These are phyloP conservation scores for Rhododendron vialii DNA, from an alignment of 148 eudicot species.

Conservation along the genomic window DNA sequence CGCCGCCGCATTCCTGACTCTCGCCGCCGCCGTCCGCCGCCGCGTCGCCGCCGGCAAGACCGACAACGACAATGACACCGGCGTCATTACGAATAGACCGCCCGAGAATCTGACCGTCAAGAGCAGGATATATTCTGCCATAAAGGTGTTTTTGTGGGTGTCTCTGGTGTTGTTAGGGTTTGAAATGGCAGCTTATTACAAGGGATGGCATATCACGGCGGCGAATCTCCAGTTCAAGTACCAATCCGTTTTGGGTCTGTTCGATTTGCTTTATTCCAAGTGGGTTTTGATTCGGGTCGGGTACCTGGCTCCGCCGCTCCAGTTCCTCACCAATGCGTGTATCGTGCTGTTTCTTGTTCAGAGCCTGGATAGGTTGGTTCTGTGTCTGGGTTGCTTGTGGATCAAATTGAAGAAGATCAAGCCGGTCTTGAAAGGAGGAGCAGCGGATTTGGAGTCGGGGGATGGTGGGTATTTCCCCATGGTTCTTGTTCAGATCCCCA, in stretches of 20 bases:
- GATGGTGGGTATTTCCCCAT: slow-evolving; percentile 75
- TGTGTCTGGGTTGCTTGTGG: slow-evolving; percentile 85
- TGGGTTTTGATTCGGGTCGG: slow-evolving; percentile 74
- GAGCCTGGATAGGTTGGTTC: slow-evolving; percentile 70
- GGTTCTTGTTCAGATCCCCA: slow-evolving; percentile 98
- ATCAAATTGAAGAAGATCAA: slow-evolving; percentile 64
- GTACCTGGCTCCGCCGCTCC: slow-evolving; percentile 77
- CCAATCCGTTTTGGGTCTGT: slow-evolving; percentile 31
- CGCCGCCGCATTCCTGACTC: slow-evolving; percentile 37
- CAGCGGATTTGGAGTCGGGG: slow-evolving; percentile 62
- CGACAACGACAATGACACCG: slow-evolving; percentile 35
- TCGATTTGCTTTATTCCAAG: slow-evolving; percentile 43
- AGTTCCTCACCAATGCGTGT: slow-evolving; percentile 65
- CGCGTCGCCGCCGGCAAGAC: slow-evolving; percentile 61
- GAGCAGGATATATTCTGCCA: slow-evolving; percentile 37
- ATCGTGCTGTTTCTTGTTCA: slow-evolving; percentile 72
- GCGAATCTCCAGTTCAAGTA: slow-evolving; percentile 40
- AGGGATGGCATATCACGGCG: slow-evolving; percentile 56
- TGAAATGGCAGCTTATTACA: slow-evolving; percentile 58
- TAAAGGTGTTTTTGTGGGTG: slow-evolving; percentile 39
- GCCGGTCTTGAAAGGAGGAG: slow-evolving; percentile 41
- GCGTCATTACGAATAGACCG: neutral
- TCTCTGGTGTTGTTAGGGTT: slow-evolving; percentile 45
- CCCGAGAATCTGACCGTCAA: slow-evolving; percentile 19
- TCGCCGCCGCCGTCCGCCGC: slow-evolving; percentile 57